Evolutionary conservation across 1,284 basidiomycete genomes (phyloP).

Genomic region (Fomitopsis pinicola): DNA sequence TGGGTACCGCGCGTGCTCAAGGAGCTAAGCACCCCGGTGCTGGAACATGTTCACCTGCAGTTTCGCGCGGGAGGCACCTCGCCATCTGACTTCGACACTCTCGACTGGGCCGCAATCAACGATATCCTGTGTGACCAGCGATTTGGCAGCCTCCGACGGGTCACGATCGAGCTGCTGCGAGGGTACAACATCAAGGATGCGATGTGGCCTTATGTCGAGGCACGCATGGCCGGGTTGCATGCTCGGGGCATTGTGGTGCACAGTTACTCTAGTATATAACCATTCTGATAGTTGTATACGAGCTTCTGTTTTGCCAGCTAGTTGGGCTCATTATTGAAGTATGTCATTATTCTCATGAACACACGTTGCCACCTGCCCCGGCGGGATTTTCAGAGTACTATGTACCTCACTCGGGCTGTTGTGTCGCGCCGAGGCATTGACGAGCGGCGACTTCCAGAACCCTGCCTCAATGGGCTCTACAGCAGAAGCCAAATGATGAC

Average conservation of each 20-base stretch:
- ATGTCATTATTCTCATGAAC: too few relatives aligned
- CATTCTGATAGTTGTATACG: too few relatives aligned
- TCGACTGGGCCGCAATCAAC: conserved; percentile 14
- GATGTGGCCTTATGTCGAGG: conserved; percentile 6
- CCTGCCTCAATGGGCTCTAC: too few relatives aligned
- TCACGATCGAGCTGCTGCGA: conserved; percentile 10
- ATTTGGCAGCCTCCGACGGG: conserved; percentile 10
- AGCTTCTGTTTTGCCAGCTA: too few relatives aligned
- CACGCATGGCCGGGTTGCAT: conserved; percentile 5
- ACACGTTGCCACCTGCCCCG: too few relatives aligned
- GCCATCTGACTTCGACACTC: conserved; percentile 1
- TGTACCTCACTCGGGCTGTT: too few relatives aligned
- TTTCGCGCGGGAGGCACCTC: conserved; percentile 8
- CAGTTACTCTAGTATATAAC: not conserved
- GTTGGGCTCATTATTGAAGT: too few relatives aligned
- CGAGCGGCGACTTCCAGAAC: too few relatives aligned
- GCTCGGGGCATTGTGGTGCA: conserved; percentile 2
- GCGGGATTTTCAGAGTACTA: too few relatives aligned
- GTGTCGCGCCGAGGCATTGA: too few relatives aligned
- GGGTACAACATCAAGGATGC: conserved; percentile 1
- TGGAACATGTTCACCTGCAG: conserved; percentile 16
- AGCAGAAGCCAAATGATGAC: too few relatives aligned
- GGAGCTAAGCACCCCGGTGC: conserved; percentile 7
- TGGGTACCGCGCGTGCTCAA: conserved; percentile 12
- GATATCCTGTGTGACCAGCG: conserved; percentile 5